Evolutionary conservation across 305 asterid genomes (phyloP), one percentile per base, ranked within the genome.

Genomic region (Rubia tinctorum): DNA sequence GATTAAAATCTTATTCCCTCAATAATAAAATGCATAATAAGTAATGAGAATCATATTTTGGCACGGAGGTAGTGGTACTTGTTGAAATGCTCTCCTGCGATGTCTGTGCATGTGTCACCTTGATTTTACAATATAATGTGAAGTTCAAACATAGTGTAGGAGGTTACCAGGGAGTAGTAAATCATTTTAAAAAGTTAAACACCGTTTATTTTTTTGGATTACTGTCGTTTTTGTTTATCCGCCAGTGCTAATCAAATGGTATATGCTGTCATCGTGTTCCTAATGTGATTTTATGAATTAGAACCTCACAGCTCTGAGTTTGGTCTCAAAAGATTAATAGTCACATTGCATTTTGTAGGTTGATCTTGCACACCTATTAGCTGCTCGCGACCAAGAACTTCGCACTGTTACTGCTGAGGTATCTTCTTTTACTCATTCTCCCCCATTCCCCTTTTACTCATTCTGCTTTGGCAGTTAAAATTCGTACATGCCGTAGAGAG

Each of bases 391-490:
- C 84, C 99, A 95, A 78, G 99, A 95, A 80, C 79, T 95, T 70
- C 97, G 99, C 45, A 95, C 98, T 71, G 88, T 89, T 81, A 86
- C 97, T 47, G 98, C 99, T 74, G 97, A 95, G 97, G 99, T 92
- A 85, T 43, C 14, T 60, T 14, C 59, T n/a, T 55, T 45, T 72
- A 49, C 7, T 6, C 13, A 12, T 11, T 1, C 39, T 77, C 62
- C 14, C 6, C 20, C 15, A 8, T 4, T 2, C 8, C 12, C 44
- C 61, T 34, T 66, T 61, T 23, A 67, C 72, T 72, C 53, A 53
- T 69, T 20, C 45, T 66, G 56, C 62, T 22, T 34, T 42, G 49
- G 12, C 17, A 12, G 62, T 65, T 74, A 39, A 25, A 27, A 17
- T 62, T 43, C 40, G 8, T 25, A 13, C 17, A n/a, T 69, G 43